phyloP scores from a whole-genome alignment of 2,329 filamentous ascomycete genomes.

The Exophiala lecanii-corni region DNA sequence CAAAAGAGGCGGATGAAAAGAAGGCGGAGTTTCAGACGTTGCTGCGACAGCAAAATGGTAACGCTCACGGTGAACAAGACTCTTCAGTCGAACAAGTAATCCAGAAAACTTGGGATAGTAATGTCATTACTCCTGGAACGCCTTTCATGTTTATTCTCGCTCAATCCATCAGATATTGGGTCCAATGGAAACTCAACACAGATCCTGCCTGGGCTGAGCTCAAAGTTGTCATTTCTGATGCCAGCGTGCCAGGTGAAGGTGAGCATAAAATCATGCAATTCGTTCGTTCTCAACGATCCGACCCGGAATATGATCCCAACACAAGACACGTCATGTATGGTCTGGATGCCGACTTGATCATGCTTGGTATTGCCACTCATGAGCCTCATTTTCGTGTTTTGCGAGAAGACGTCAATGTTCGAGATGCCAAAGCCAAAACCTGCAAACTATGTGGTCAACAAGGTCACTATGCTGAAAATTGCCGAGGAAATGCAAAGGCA shows the following conservation, averaged over 20 bases:
- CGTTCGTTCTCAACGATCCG: slow-evolving; percentile 84
- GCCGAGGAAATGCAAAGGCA: slow-evolving; percentile 71
- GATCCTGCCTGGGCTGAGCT: slow-evolving; percentile 93
- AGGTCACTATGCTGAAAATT: slow-evolving; percentile 84
- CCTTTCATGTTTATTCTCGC: slow-evolving; percentile 98
- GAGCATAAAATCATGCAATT: slow-evolving; percentile 99
- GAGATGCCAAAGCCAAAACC: slow-evolving; percentile 74
- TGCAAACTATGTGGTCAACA: slow-evolving; percentile 89
- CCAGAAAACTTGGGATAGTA: slow-evolving; percentile 90
- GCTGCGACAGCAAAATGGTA: slow-evolving; percentile 67
- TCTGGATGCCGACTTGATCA: slow-evolving; percentile 95
- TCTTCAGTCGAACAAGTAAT: slow-evolving; percentile 53
- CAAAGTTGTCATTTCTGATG: slow-evolving; percentile 98
- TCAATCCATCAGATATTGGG: slow-evolving; percentile 88
- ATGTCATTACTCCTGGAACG: slow-evolving; percentile 88
- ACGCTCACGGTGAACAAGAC: slow-evolving; percentile 54
- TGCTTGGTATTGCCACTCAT: slow-evolving; percentile 94
- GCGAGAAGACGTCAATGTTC: slow-evolving; percentile 92
- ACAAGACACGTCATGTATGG: slow-evolving; percentile 98
- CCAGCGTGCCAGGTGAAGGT: slow-evolving; percentile 93
- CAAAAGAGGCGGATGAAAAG: slow-evolving; percentile 87
- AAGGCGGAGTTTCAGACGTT: slow-evolving; percentile 83
- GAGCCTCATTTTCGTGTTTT: slow-evolving; percentile 95
- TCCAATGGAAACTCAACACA: slow-evolving; percentile 93
- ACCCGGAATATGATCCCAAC: slow-evolving; percentile 89